Evolutionary conservation across 2,329 filamentous ascomycete genomes (phyloP), one percentile per base, ranked within the genome.

Genomic region (Cordyceps javanica): DNA sequence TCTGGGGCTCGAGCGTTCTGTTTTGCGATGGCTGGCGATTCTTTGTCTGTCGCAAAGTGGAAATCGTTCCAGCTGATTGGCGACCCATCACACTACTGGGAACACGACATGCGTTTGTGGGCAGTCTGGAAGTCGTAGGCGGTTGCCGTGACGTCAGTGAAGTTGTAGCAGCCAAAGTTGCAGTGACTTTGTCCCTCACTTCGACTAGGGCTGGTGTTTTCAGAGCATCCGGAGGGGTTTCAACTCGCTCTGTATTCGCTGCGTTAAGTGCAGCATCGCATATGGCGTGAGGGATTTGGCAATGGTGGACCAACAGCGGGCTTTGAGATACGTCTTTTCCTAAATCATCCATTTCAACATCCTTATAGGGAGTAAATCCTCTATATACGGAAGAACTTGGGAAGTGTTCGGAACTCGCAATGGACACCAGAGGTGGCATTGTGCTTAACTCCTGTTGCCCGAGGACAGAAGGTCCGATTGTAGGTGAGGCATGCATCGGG

Each of bases 161-260:
- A 34, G 71, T 59, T 2, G 67, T 72, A 6, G 71, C 70, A 11
- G 72, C 68, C 25, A 75, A 61, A 72, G 75, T 75, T 13, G 67
- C 68, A 5, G 57, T 55, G 11, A 73, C 60, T 58, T 75, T 74
- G n/a, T 67, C 57, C 26, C 67, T 66, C 30, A 41, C 14, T 6
- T 56, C 25, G 10, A 28, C 11, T 3, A 25, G 14, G 11, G 19
- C 28, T 2, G n/a, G n/a, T 8, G 9, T 32, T 16, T 10, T 34
- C 10, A 42, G 9, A 4, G 8, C 4, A 19, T 8, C 9, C 25
- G 54, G 25, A 10, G 14, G 28, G 3, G 7, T 45, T 14, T 9
- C 10, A 5, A 46, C 21, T 19, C 2, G 16, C 5, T 8, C 19
- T 36, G 32, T 19, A 21, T 8, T 30, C n/a, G 19, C 8, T 5